phyloP scores from a whole-genome alignment of 768 basidiomycete genomes.

The Hericium erinaceus region DNA sequence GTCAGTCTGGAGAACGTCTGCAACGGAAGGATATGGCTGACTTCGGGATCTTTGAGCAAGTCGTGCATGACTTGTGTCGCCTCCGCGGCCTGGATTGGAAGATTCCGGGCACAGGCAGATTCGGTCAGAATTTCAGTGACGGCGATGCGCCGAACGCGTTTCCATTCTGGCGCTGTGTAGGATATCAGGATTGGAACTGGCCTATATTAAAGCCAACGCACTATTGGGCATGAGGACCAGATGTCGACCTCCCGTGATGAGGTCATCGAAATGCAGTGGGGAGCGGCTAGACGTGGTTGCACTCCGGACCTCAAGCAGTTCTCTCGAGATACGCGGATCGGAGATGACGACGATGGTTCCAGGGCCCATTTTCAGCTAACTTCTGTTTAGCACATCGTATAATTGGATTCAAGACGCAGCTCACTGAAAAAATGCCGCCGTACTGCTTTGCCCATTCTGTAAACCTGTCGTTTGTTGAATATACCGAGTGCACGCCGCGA shows the following conservation, averaged over 20 bases:
- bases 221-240: not conserved
- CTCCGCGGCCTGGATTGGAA: slow-evolving; percentile 22
- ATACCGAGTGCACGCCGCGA: not conserved
- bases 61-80: slow-evolving; percentile 22
- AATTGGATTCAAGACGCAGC: not conserved
- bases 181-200: not conserved
- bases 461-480: not conserved
- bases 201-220: not conserved
- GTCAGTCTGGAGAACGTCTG: not conserved
- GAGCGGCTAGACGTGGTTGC: not conserved
- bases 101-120: slow-evolving; percentile 13
- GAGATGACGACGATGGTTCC: not conserved
- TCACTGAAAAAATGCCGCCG: not conserved
- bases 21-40: slow-evolving; percentile 7
- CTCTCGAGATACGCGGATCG: not conserved
- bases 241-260: not conserved
- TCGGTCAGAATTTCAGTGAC: slow-evolving; percentile 11
- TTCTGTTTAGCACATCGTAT: not conserved
- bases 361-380: not conserved
- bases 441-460: not conserved
- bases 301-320: not conserved
- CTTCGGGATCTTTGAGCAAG: slow-evolving; percentile 20
- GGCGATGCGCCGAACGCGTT: not conserved
- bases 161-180: not conserved
- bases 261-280: not conserved